Conservation (phyloP, 768 basidiomycete genomes). For the Tephrocybe rancida region DNA sequence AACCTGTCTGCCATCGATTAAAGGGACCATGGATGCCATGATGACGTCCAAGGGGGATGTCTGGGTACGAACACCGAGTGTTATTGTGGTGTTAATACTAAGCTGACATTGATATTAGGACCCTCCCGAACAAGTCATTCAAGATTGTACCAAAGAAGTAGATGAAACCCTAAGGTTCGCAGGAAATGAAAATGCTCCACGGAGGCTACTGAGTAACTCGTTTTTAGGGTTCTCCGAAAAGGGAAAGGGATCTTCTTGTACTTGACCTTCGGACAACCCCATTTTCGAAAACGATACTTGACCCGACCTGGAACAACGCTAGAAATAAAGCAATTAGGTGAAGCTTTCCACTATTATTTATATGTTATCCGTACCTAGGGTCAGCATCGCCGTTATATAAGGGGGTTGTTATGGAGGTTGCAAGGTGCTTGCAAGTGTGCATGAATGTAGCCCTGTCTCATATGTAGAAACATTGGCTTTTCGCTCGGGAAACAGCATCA, state of each 20-base stretch:
- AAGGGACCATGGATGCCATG: slow-evolving; percentile 88
- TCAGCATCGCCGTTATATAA: not conserved
- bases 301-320: slow-evolving; percentile 56
- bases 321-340: slow-evolving; percentile 72
- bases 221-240: slow-evolving; percentile 61
- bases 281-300: slow-evolving; percentile 77
- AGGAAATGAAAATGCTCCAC: not conserved
- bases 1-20: not conserved
- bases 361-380: slow-evolving; percentile 55
- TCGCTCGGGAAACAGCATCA: too few relatives aligned
- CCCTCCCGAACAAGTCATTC: slow-evolving; percentile 70
- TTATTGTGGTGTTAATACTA: not conserved
- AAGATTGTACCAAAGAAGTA: slow-evolving; percentile 76
- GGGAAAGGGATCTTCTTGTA: slow-evolving; percentile 69
- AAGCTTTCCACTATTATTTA: slow-evolving; percentile 83
- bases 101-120: slow-evolving; percentile 37
- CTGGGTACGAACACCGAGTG: slow-evolving; percentile 54
- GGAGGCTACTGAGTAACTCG: not conserved
- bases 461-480: too few relatives aligned
- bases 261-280: slow-evolving; percentile 88
- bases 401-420: too few relatives aligned
- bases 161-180: slow-evolving; percentile 71
- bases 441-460: too few relatives aligned
- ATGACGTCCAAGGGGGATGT: slow-evolving; percentile 82
- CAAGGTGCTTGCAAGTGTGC: too few relatives aligned